These are phyloP conservation scores for Glutinoglossum americanum DNA, from an alignment of 495 filamentous ascomycete genomes.

Conservation along the genomic window DNA sequence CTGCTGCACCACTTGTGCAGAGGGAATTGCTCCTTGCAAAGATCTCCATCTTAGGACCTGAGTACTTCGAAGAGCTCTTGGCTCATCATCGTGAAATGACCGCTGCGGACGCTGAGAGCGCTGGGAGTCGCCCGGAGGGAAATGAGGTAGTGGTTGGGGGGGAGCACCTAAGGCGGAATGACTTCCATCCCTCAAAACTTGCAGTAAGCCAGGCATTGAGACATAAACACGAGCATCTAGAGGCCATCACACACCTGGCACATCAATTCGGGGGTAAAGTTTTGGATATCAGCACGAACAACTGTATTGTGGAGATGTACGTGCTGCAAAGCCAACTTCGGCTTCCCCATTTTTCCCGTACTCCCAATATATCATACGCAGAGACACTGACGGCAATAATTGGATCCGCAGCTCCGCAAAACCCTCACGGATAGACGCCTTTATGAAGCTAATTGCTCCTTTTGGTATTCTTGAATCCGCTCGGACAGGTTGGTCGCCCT, in stretches of 20 bases:
- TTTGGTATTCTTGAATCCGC: slow-evolving; percentile 94
- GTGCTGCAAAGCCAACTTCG: slow-evolving; percentile 15
- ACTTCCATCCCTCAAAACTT: slow-evolving; percentile 76
- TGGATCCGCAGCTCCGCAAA: slow-evolving; percentile 52
- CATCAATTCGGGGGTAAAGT: slow-evolving; percentile 98
- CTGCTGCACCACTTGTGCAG: slow-evolving; percentile 78
- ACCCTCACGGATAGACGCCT: slow-evolving; percentile 81
- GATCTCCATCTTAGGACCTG: slow-evolving; percentile 82
- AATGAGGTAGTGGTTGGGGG: slow-evolving; percentile 12
- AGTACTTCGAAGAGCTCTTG: slow-evolving; percentile 91
- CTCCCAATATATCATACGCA: not conserved
- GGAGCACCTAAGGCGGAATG: slow-evolving; percentile 15
- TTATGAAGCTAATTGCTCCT: slow-evolving; percentile 86
- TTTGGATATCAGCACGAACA: slow-evolving; percentile 90
- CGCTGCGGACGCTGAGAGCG: slow-evolving; percentile 18
- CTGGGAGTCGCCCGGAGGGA: slow-evolving; percentile 6
- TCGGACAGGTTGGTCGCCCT: slow-evolving; percentile 33
- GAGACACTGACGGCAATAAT: not conserved
- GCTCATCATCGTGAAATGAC: slow-evolving; percentile 75
- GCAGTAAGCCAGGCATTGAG: slow-evolving; percentile 69
- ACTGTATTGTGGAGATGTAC: slow-evolving; percentile 95
- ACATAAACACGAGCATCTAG: slow-evolving; percentile 92
- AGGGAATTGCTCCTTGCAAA: slow-evolving; percentile 92
- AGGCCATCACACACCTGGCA: slow-evolving; percentile 80
- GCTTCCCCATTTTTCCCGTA: not conserved